Evolutionary conservation across 495 filamentous ascomycete genomes (phyloP), one percentile per base, ranked within the genome.

Genomic region (Penicillium canescens): DNA sequence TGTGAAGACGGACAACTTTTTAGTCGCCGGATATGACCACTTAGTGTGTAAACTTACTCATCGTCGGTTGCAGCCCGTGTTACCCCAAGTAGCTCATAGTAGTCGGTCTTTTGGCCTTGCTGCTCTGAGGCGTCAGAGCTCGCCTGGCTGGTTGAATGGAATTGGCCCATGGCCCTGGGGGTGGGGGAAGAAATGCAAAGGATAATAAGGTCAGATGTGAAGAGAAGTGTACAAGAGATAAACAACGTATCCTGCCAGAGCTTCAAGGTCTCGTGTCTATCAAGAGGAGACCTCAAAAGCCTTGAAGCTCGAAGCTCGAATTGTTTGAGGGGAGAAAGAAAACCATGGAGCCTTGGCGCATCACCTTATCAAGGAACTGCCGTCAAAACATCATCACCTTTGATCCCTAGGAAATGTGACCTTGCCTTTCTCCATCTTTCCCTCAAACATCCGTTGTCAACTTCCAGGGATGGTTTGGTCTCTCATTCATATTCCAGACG

Each of bases 1-100:
- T 96, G 55, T 2, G 20, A 21, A 33, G 34, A 41, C 13, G 11
- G 37, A 18, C 43, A 62, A 53, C 3, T 9, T 7, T 11, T 56
- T 50, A 59, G 60, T 41, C 21, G 26, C 42, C 7, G 39, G 28
- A 21, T 33, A 14, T 12, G 24, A n/a, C 20, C 2, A 16, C 28
- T 9, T 20, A n/a, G 18, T 11, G n/a, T 42, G 24, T 31, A 4
- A 41, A 64, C 87, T 72, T 71, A 96, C 91, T 97, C 92, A 21
- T 97, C 91, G 18, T 90, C 87, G 2, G 84, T 81, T 33, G 90
- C 91, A 57, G 80, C 74, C 41, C 82, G 79, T 50, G 87, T 80
- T 3, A 98, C 71, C 0, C 79, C 86, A 6, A 99, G 81, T 21
- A 98, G 74, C 61, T 96, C 89, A 71, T 99, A 99, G 69, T 97